Evolutionary conservation across 768 basidiomycete genomes (phyloP), one percentile per base, ranked within the genome.

Genomic region (Calocybe indica): DNA sequence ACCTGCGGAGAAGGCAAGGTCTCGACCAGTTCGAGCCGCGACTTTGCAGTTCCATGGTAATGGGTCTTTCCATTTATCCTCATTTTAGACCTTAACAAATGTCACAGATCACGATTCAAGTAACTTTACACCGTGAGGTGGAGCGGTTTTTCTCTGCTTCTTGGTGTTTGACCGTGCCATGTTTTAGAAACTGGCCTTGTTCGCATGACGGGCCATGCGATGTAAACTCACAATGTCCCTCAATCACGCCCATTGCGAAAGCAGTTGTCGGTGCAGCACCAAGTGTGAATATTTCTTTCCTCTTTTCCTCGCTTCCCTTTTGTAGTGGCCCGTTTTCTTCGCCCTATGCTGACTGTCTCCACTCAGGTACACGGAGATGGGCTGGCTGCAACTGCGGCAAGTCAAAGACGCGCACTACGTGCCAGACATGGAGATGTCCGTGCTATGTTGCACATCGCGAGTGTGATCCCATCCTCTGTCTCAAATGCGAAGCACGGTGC

Each of bases 381-480:
- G 61, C 57, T 47, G 85, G 85, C 2, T 88, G 85, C 54, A 58
- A 56, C 7, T 87, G 83, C 54, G 58, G 61, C 1, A 61, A 57
- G 34, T 36, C 15, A 6, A 61, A 51, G 37, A 53, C 57, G 2
- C 49, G 46, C 13, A 59, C 53, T 45, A 58, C 54, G 13, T 78
- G 69, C 62, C 60, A 58, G n/a, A 72, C 63, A 2, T 52, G 57
- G 10, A 62, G 62, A 4, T 88, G 86, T 53, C 70, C 74, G 7
- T 89, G 86, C 56, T 67, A 62, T 42, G 60, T 54, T 14, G 65
- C 70, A 0, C 56, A 65, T 7, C 69, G 79, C 33, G 87, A 88
- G 58, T 89, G 87, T 49, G 83, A 87, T 59, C 83, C 84, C 2
- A 79, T 80, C 33, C 48, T 85, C 7, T 89, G 87, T 51, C 5